These are phyloP conservation scores for Papiliotrema flavescens DNA, from an alignment of 1,284 basidiomycete genomes.

Conservation along the genomic window DNA sequence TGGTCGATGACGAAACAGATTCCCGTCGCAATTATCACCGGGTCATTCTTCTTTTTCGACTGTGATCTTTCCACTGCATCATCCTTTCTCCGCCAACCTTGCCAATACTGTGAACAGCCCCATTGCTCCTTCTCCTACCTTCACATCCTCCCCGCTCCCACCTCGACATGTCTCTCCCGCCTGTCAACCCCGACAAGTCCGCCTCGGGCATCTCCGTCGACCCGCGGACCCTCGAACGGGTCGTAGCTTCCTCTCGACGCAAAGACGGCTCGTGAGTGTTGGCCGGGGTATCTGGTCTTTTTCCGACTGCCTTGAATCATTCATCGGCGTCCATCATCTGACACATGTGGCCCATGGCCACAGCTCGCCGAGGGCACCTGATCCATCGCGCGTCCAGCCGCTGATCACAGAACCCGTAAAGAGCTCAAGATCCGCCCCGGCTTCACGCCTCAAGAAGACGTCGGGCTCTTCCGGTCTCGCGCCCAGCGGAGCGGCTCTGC, in stretches of 20 bases:
- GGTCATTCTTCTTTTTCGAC: too few species aligned
- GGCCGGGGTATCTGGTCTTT: constrained; percentile 8
- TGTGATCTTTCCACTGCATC: too few species aligned
- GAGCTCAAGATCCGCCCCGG: constrained; percentile 87
- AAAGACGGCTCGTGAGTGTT: constrained; percentile 82
- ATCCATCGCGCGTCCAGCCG: background rate
- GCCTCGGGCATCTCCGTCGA: constrained; percentile 77
- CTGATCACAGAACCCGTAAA: constrained; percentile 79
- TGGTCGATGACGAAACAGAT: too few species aligned
- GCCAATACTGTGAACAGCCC: too few species aligned
- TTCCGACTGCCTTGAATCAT: background rate
- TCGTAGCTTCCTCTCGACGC: constrained; percentile 78
- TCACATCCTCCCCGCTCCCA: too few species aligned
- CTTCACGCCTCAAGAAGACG: constrained; percentile 91
- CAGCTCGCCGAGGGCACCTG: background rate
- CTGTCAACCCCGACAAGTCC: constrained; percentile 65
- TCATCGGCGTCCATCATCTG: constrained; percentile 1
- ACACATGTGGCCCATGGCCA: background rate
- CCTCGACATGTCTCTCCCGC: constrained; percentile 68
- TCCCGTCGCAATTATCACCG: too few species aligned
- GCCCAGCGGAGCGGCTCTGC: constrained; percentile 60
- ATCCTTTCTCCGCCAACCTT: too few species aligned
- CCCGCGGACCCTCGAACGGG: constrained; percentile 74
- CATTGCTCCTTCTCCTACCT: too few species aligned
- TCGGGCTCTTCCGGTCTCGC: constrained; percentile 73